Percentiles rank a stretch among this genome's conserved stretches.
Conservation (phyloP, 2,329 filamentous ascomycete genomes). For the Didymella keratinophila region DNA sequence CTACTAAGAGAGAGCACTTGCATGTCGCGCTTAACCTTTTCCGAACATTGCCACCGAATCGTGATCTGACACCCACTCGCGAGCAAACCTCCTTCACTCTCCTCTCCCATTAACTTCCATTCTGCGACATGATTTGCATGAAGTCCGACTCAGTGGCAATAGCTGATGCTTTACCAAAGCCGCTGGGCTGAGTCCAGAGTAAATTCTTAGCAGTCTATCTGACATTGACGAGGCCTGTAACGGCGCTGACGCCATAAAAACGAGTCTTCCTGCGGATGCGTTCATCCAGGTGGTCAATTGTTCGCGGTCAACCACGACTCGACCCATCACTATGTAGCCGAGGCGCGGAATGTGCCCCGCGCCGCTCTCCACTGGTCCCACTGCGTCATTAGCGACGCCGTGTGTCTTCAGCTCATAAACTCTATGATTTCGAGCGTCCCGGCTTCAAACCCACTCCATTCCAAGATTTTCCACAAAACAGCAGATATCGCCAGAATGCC, state of each 20-base stretch:
- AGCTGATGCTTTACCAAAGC: not conserved
- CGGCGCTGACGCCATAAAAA: not conserved
- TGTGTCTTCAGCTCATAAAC: not conserved
- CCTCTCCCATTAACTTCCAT: too few relatives aligned
- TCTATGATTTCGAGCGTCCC: too few relatives aligned
- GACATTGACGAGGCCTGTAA: too few relatives aligned
- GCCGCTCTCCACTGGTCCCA: not conserved
- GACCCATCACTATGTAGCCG: slow-evolving; percentile 1
- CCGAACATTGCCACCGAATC: not conserved
- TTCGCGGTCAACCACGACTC: too few relatives aligned
- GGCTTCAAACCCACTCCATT: not conserved
- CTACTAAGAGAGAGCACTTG: slow-evolving; percentile 3
- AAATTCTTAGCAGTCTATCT: too few relatives aligned
- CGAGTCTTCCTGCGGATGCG: not conserved
- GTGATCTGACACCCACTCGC: not conserved
- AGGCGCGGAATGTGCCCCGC: slow-evolving; percentile 11
- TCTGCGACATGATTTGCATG: too few relatives aligned
- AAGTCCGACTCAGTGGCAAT: not conserved
- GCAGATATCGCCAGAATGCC: slow-evolving; percentile 22
- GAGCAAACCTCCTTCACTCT: not conserved
- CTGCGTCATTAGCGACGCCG: not conserved
- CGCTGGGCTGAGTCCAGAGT: not conserved
- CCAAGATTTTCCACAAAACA: not conserved
- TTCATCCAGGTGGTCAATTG: not conserved
- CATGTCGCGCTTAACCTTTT: slow-evolving; percentile 8